Base-by-base conservation (phyloP, 2,329 filamentous ascomycete species). In the Pyricularia grisea region DNA sequence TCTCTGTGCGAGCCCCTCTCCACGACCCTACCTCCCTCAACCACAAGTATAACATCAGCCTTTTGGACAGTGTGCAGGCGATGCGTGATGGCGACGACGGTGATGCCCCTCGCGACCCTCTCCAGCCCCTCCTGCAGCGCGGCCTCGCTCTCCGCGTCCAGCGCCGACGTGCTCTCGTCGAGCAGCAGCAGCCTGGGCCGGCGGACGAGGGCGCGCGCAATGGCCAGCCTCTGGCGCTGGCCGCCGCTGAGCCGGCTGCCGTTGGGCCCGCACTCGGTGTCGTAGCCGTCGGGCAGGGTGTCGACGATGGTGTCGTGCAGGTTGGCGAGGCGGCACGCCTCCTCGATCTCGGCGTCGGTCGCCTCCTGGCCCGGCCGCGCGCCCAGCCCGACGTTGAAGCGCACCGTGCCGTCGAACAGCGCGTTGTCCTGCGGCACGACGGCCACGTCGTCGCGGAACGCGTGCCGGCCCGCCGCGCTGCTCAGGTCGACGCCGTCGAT, bases 341-440 rank as follows among this genome's bases (percentile, higher is more conserved):
- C 75, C 61, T 81, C 75, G 4, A 85, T 79, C 23, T 78, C 74
- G 31, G 74, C 74, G 67, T 75, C 76, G 58, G 72, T 3, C 5
- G 58, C 36, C 3, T 70, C 71, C 31, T 69, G 70, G 63, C 30
- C 61, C 28, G 65, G 68, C 11, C 65, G 65, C 58, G 72, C 67
- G 42, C 81, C 82, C 61, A 79, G 78, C 0, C 77, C 76, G n/a
- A 85, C 79, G 70, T 85, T 85, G n/a, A 81, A 79, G 66, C 77
- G 80, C 60, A 85, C 81, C 5, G 79, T 79, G 20, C 80, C 80
- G 60, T 81, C 81, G 72, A 84, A 85, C 0, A 85, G 75, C 25
- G 83, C 83, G 0, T 85, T 84, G 68, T 88, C 85, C 74, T 88
- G 86, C 70, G 86, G 83, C 2, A 89, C 86, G 3, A 88, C 79